phyloP scores from a whole-genome alignment of 441 rosid species.

The Pelargonium citronellum region DNA sequence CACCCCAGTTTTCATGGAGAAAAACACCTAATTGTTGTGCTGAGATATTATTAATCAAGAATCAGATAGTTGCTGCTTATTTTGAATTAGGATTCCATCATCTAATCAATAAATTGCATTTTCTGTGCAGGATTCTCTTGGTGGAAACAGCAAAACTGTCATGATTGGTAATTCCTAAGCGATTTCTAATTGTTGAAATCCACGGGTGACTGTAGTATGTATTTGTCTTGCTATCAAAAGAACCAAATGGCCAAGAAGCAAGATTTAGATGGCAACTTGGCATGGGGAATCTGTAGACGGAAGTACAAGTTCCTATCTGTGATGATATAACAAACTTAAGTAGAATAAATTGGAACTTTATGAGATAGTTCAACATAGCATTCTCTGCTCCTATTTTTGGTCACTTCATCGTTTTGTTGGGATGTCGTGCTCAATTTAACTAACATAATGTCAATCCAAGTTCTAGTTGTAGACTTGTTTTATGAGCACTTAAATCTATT shows the following conservation, averaged over 20 bases:
- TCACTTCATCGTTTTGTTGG: neutral
- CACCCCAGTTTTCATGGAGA: neutral
- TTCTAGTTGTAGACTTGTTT: neutral
- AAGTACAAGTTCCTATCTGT: no score
- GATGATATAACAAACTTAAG: no score
- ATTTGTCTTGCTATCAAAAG: neutral
- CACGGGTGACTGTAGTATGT: neutral
- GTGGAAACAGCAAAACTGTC: conserved; percentile 63
- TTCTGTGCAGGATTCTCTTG: conserved; percentile 56
- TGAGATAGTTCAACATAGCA: neutral
- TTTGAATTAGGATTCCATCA: neutral
- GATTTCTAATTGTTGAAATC: conserved; percentile 5
- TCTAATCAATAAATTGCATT: neutral
- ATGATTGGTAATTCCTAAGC: conserved; percentile 48
- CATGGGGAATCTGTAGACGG: no score
- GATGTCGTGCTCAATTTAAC: neutral
- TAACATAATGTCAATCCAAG: neutral
- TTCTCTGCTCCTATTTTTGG: neutral
- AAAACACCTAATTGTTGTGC: neutral
- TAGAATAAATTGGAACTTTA: no score
- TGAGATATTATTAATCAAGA: neutral
- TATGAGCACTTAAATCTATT: neutral
- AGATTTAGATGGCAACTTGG: no score
- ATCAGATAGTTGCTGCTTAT: neutral
- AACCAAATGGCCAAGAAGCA: no score